Percentiles rank a stretch among this genome's conserved stretches.
Evolutionary conservation across 1,139 yeast species (phyloP).

Genomic region (Sugiyamaella neomexicana): DNA sequence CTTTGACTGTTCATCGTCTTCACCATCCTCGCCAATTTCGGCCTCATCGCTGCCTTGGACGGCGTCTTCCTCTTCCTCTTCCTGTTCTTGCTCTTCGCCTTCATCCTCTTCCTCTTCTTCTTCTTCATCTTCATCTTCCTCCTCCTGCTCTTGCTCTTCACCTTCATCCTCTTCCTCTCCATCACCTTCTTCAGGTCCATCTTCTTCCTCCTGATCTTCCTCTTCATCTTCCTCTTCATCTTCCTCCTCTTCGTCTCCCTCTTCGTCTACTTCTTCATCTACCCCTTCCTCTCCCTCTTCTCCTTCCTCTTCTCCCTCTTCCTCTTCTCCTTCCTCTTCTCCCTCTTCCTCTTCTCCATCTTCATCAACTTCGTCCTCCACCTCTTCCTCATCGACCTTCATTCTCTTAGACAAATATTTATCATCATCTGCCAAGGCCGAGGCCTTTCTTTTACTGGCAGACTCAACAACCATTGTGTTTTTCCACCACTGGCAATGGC

Average conservation of each 20-base stretch:
- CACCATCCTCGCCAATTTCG: conserved; percentile 3
- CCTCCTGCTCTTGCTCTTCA: conserved; percentile 6
- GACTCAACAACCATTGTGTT: conserved; percentile 8
- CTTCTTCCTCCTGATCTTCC: conserved; percentile 16
- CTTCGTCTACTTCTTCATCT: conserved; percentile 8
- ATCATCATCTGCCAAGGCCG: conserved; percentile 9
- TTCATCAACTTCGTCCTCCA: conserved; percentile 21
- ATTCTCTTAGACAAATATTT: conserved; percentile 1
- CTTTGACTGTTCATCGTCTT: not conserved
- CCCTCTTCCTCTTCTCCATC: not conserved
- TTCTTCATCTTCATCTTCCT: conserved; percentile 4
- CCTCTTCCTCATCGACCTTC: conserved; percentile 19
- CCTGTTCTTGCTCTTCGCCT: conserved; percentile 7
- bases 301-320: conserved; percentile 9
- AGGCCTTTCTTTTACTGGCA: conserved; percentile 10
- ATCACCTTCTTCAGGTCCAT: not conserved
- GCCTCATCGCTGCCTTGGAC: conserved; percentile 22
- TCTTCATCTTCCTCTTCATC: conserved; percentile 20
- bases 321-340: conserved; percentile 2
- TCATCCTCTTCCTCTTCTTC: conserved; percentile 7
- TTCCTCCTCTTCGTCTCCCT: conserved; percentile 19
- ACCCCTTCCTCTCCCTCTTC: conserved; percentile 7
- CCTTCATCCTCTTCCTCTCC: conserved; percentile 4
- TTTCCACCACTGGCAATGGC: not conserved
- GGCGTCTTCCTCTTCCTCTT: conserved; percentile 4